Evolutionary conservation across 2,329 filamentous ascomycete species (phyloP).

Genomic region (Leptographium galeiforme): DNA sequence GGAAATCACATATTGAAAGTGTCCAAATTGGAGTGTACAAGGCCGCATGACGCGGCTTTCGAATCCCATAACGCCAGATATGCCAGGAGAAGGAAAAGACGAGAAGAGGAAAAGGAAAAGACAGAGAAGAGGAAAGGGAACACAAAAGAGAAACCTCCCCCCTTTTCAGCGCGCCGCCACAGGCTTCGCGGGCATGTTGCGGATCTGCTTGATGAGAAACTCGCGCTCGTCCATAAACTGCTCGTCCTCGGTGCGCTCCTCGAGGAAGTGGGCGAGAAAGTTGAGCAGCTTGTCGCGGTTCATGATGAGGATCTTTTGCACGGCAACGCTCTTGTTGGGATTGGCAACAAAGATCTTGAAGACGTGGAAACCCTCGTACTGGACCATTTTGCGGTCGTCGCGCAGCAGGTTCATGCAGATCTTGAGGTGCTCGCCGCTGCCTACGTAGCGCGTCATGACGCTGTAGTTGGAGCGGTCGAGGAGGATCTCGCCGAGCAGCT

Average conservation of each 20-base stretch:
- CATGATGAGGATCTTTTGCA: conserved; percentile 91
- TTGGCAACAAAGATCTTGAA: conserved; percentile 99
- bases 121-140: background rate
- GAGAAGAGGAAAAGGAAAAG: background rate
- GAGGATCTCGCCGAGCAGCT: conserved; percentile 86
- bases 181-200: conserved; percentile 48
- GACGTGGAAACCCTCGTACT: conserved; percentile 97
- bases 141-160: background rate
- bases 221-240: conserved; percentile 98
- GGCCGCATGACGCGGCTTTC: background rate
- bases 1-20: background rate
- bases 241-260: conserved; percentile 91
- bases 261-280: conserved; percentile 83
- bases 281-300: conserved; percentile 82
- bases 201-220: conserved; percentile 91
- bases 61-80: background rate
- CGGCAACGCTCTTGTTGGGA: conserved; percentile 91
- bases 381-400: conserved; percentile 96
- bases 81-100: background rate
- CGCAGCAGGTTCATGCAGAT: conserved; percentile 95
- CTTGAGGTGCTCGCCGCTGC: conserved; percentile 89
- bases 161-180: conserved; percentile 23
- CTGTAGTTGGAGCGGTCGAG: conserved; percentile 93
- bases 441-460: conserved; percentile 96
- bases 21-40: background rate